Conservation (phyloP, 768 basidiomycete genomes). For the Tricholoma hemisulphureum region DNA sequence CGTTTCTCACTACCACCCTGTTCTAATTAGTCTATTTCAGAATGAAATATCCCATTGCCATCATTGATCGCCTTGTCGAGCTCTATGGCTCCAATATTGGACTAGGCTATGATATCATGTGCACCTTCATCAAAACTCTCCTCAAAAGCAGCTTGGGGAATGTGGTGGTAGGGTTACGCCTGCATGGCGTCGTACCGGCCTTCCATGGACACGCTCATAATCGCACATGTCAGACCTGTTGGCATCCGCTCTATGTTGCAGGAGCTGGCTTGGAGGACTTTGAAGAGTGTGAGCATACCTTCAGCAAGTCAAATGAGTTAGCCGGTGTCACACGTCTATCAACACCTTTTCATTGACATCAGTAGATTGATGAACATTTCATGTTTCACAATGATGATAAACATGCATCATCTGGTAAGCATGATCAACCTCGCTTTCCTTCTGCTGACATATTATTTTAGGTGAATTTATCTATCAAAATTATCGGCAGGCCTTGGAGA, state of each 20-base stretch:
- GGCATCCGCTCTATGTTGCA: conserved; percentile 19
- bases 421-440: conserved; percentile 13
- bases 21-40: conserved; percentile 9
- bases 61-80: conserved; percentile 18
- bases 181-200: too few species aligned
- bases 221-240: conserved; percentile 22
- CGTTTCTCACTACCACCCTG: background rate
- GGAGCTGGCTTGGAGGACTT: conserved; percentile 28
- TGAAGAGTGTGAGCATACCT: conserved; percentile 27
- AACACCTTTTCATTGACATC: conserved; percentile 22
- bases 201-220: conserved; percentile 33
- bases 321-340: conserved; percentile 16
- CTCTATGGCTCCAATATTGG: conserved; percentile 17
- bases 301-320: conserved; percentile 26
- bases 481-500: conserved; percentile 27
- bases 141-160: conserved; percentile 18
- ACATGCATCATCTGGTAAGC: conserved; percentile 15
- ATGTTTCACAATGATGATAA: conserved; percentile 35
- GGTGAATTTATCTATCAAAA: conserved; percentile 24
- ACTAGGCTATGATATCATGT: conserved; percentile 31
- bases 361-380: conserved; percentile 32
- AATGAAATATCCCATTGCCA: conserved; percentile 27
- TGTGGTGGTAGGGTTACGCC: background rate
- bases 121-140: conserved; percentile 24
- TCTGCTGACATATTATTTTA: conserved; percentile 14